Conservation (phyloP, 495 filamentous ascomycete genomes). For the Penicillium silybi region DNA sequence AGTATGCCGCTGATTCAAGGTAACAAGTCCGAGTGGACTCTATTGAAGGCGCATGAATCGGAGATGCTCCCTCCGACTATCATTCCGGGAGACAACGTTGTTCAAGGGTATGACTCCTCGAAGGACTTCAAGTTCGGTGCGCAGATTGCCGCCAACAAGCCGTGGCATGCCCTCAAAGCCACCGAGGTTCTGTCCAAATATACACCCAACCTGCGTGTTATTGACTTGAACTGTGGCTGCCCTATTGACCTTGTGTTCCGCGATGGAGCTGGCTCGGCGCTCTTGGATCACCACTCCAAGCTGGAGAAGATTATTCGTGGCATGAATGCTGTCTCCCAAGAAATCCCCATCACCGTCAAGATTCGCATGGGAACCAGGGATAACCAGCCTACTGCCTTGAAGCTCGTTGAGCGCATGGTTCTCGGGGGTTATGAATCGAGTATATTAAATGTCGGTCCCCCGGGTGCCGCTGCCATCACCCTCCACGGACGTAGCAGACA, state of each 20-base stretch:
- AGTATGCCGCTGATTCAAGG: conserved; percentile 87
- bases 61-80: conserved; percentile 64
- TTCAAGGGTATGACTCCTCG: conserved; percentile 72
- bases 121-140: conserved; percentile 84
- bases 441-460: conserved; percentile 56
- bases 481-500: conserved; percentile 90
- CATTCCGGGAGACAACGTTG: conserved; percentile 43
- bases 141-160: conserved; percentile 86
- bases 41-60: conserved; percentile 83
- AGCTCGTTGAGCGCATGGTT: conserved; percentile 75
- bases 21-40: conserved; percentile 85
- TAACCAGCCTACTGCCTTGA: conserved; percentile 70
- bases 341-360: conserved; percentile 88
- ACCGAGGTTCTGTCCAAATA: conserved; percentile 74
- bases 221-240: conserved; percentile 95
- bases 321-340: conserved; percentile 87
- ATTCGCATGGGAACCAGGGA: conserved; percentile 90
- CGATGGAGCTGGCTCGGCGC: conserved; percentile 86
- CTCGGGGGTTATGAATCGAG: conserved; percentile 67
- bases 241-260: conserved; percentile 91
- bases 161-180: conserved; percentile 80
- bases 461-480: conserved; percentile 87
- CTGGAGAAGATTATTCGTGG: conserved; percentile 87
- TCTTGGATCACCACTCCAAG: conserved; percentile 78
- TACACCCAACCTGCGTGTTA: conserved; percentile 75